Base-by-base conservation (phyloP, 2,329 filamentous ascomycete genomes). In the Fusarium sp. region DNA sequence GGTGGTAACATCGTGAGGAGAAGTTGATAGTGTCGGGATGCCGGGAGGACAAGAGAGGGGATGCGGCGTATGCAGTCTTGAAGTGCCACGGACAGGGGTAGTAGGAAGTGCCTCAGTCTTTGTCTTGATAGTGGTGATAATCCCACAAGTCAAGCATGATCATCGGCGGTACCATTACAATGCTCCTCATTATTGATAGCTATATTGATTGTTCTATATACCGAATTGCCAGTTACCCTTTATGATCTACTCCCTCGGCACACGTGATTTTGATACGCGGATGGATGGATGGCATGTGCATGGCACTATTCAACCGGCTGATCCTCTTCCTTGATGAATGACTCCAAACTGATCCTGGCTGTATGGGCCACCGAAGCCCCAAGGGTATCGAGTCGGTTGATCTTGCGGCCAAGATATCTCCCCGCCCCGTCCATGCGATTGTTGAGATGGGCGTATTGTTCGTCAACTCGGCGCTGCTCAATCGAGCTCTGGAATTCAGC, bases 361-460 rank as follows among this genome's bases (percentile, higher is more conserved):
- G 78, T 79, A 14, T 75, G 77, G 9, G 78, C 74, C 37, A 87
- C 80, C 13, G 83, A 81, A 4, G 78, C 69, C 4, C 84, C 84
- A 32, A 84, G 73, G 2, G 83, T 84, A 13, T 84, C 83, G 25
- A 79, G 69, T 32, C 85, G 77, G 61, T 79, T 83, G 22, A 67
- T 54, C 69, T 78, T 81, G 55, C 79, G 78, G 1, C 83, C 84
- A n/a, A 83, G 78, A 72, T 83, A 82, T 20, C 75, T 71, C 16
- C 79, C 79, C 6, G 67, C 68, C 7, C 81, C 81, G n/a, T 81
- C 82, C 75, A 83, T 82, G 10, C 86, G 81, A 57, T 85, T 87
- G 73, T 89, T 89, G 20, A 89, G 80, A 53, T 84, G 84, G 6
- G 81, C 78, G 60, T 83, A 80, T 47, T 83, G 82, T 32, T 85